Conservation (phyloP, 805 yeast genomes). For the Metschnikowia orientalis region DNA sequence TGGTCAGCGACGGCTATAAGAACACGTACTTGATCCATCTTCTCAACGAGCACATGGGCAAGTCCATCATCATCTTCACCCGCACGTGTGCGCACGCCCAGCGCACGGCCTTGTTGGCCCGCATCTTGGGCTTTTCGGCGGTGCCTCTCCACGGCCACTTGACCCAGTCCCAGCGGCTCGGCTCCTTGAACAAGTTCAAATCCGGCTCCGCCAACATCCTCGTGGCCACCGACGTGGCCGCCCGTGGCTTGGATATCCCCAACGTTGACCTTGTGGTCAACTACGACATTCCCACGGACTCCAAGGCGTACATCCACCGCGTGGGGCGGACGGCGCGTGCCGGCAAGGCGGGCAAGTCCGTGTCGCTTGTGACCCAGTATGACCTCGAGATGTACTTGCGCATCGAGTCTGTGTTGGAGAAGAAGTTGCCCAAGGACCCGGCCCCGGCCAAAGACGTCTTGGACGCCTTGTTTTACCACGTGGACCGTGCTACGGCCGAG, state of each 20-base stretch:
- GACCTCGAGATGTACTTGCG: constrained; percentile 85
- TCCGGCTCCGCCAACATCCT: constrained; percentile 63
- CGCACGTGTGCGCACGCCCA: constrained; percentile 95
- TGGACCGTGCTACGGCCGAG: constrained; percentile 87
- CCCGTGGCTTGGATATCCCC: constrained; percentile 84
- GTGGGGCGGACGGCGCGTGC: constrained; percentile 97
- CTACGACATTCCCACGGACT: constrained; percentile 78
- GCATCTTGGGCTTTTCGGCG: constrained; percentile 80
- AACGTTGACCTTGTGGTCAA: constrained; percentile 72
- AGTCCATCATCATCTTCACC: constrained; percentile 83
- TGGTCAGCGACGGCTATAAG: constrained; percentile 88
- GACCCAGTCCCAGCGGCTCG: constrained; percentile 78
- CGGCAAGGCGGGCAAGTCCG: constrained; percentile 82
- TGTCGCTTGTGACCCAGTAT: constrained; percentile 89
- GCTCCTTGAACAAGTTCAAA: constrained; percentile 75
- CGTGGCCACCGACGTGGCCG: constrained; percentile 86
- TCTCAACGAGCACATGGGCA: constrained; percentile 78
- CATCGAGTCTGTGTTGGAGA: constrained; percentile 81
- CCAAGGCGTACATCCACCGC: constrained; percentile 79
- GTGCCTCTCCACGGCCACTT: constrained; percentile 93
- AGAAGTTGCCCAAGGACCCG: constrained; percentile 77
- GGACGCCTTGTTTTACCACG: constrained; percentile 73
- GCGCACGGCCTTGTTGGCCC: constrained; percentile 75
- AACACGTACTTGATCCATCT: constrained; percentile 82
- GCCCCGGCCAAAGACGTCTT: constrained; percentile 74